Percentiles rank a stretch among this genome's conserved stretches.
phyloP scores from a whole-genome alignment of 192 early-diverging fungal genomes.

The Linderina pennispora region DNA sequence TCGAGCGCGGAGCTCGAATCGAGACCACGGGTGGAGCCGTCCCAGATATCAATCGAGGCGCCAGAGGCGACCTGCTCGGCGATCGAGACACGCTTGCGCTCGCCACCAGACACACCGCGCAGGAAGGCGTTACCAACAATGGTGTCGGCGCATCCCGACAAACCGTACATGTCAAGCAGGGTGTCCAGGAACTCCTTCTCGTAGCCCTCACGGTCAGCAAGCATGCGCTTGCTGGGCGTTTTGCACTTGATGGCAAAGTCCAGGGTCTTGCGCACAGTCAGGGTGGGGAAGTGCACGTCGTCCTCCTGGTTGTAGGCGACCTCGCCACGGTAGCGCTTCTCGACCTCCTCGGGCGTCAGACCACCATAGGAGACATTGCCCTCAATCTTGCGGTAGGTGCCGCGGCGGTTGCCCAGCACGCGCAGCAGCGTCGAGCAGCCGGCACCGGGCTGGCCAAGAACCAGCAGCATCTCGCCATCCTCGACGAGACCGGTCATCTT shows the following conservation, averaged over 20 bases:
- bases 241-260: slow-evolving; percentile 71
- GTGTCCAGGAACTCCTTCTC: slow-evolving; percentile 23
- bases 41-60: slow-evolving; percentile 54
- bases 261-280: slow-evolving; percentile 74
- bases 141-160: slow-evolving; percentile 48
- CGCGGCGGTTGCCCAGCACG: slow-evolving; percentile 48
- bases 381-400: slow-evolving; percentile 45
- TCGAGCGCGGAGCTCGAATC: slow-evolving; percentile 59
- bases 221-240: slow-evolving; percentile 57
- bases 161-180: slow-evolving; percentile 54
- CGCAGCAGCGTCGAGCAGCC: slow-evolving; percentile 65
- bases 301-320: slow-evolving; percentile 51
- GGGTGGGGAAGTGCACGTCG: slow-evolving; percentile 71
- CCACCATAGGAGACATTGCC: slow-evolving; percentile 42
- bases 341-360: slow-evolving; percentile 54
- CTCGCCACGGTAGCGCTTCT: slow-evolving; percentile 56
- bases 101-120: slow-evolving; percentile 63
- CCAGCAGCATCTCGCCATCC: slow-evolving; percentile 69
- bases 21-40: slow-evolving; percentile 55
- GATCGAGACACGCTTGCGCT: slow-evolving; percentile 59
- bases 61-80: slow-evolving; percentile 53
- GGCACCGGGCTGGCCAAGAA: slow-evolving; percentile 65
- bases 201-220: slow-evolving; percentile 56
- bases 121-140: slow-evolving; percentile 53
- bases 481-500: slow-evolving; percentile 59